These are phyloP conservation scores for Scheffersomyces segobiensis DNA, from an alignment of 1,139 yeast genomes.

Conservation along the genomic window DNA sequence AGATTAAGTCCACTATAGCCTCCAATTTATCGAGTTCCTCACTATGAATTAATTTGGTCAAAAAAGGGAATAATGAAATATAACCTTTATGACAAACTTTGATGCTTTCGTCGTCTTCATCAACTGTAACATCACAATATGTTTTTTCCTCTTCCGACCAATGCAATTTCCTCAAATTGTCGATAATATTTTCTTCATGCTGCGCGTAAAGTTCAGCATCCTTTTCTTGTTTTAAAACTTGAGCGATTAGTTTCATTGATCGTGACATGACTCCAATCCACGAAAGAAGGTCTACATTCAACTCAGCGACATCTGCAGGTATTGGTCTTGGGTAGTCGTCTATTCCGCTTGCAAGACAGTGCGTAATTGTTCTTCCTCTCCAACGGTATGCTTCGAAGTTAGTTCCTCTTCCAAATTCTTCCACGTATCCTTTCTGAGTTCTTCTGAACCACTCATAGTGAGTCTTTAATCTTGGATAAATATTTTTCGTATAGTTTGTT, in stretches of 20 bases:
- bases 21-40: constrained; percentile 50
- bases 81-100: constrained; percentile 89
- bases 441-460: constrained; percentile 87
- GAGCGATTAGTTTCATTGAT: constrained; percentile 76
- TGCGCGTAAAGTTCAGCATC: constrained; percentile 55
- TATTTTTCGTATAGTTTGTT: constrained; percentile 56
- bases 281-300: constrained; percentile 83
- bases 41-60: constrained; percentile 63
- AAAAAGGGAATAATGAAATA: constrained; percentile 81
- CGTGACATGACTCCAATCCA: constrained; percentile 95
- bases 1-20: constrained; percentile 54
- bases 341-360: constrained; percentile 88
- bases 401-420: constrained; percentile 67
- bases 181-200: constrained; percentile 57
- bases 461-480: constrained; percentile 73
- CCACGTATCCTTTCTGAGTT: constrained; percentile 75
- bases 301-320: constrained; percentile 83
- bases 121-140: constrained; percentile 85
- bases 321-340: constrained; percentile 93
- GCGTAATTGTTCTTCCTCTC: constrained; percentile 87
- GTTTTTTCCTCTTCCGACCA: constrained; percentile 70
- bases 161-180: constrained; percentile 70
- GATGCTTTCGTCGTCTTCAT: constrained; percentile 64
- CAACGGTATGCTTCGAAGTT: constrained; percentile 79
- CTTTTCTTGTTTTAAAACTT: constrained; percentile 54